A percentile compares a stretch with the other conserved stretches of the same genome.
Conservation (phyloP, 2,329 filamentous ascomycete genomes). For the Escovopsis sp. region DNA sequence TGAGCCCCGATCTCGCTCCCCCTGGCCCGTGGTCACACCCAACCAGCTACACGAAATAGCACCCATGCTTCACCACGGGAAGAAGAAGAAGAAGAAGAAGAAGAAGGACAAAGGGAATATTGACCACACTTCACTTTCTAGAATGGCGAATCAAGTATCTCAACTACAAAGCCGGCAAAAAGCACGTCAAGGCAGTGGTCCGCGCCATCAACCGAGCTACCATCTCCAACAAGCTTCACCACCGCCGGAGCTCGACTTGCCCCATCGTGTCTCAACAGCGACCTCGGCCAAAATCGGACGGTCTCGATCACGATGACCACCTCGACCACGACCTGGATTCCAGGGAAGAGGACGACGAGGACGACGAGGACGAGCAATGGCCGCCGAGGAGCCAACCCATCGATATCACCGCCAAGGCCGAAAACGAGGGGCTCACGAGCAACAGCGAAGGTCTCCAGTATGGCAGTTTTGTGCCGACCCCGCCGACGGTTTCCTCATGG, state of each 20-base stretch:
- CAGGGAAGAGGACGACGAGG: not conserved
- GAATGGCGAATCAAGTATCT: constrained; percentile 92
- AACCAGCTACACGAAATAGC: not conserved
- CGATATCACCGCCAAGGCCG: constrained; percentile 9
- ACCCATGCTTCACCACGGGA: not conserved
- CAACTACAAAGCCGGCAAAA: constrained; percentile 91
- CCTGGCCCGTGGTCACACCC: not conserved
- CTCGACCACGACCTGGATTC: not conserved
- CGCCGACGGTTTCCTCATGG: constrained; percentile 17
- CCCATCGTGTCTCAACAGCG: constrained; percentile 4
- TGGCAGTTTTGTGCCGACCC: constrained; percentile 35
- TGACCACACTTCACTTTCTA: constrained; percentile 14
- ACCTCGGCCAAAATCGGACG: not conserved
- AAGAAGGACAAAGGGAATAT: not conserved
- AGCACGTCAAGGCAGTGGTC: constrained; percentile 71
- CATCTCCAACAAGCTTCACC: constrained; percentile 28
- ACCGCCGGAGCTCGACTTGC: constrained; percentile 18
- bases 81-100: no score
- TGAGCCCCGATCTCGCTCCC: not conserved
- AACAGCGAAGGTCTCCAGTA: constrained; percentile 29
- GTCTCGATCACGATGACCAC: constrained; percentile 2
- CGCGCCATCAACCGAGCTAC: constrained; percentile 53
- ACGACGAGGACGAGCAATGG: not conserved
- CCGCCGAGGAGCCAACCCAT: not conserved
- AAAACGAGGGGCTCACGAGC: constrained; percentile 26